Evolutionary conservation across 768 basidiomycete genomes (phyloP).

Genomic region (Lactifluus pinguis): DNA sequence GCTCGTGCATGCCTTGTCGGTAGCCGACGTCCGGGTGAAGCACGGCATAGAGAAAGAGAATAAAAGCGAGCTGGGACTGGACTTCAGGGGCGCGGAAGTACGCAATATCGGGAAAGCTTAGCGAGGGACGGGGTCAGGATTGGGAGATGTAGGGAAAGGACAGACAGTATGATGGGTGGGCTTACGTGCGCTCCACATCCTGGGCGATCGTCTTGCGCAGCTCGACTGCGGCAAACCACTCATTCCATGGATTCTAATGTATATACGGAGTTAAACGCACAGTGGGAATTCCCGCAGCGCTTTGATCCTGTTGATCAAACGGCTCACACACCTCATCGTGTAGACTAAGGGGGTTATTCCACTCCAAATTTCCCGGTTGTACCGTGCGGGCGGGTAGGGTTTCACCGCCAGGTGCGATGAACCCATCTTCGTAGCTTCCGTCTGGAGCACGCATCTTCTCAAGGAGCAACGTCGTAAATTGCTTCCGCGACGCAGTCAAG

Average conservation of each 20-base stretch:
- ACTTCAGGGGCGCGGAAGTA: conserved; percentile 78
- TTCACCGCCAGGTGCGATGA: conserved; percentile 44
- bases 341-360: conserved; percentile 75
- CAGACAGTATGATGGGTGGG: conserved; percentile 8
- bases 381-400: conserved; percentile 25
- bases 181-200: conserved; percentile 94
- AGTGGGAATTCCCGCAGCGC: not conserved
- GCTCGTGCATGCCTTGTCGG: conserved; percentile 98
- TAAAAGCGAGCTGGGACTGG: conserved; percentile 73
- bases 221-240: conserved; percentile 87
- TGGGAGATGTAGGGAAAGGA: not conserved
- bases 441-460: conserved; percentile 80
- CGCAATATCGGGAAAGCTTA: conserved; percentile 88
- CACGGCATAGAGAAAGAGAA: conserved; percentile 77
- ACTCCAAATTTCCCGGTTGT: conserved; percentile 42
- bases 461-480: conserved; percentile 49
- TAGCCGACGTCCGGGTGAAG: conserved; percentile 82
- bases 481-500: conserved; percentile 42
- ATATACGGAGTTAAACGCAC: not conserved
- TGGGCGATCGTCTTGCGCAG: conserved; percentile 82
- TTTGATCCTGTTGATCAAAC: not conserved
- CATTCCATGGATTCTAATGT: conserved; percentile 84
- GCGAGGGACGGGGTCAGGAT: not conserved
- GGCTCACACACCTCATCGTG: conserved; percentile 50
- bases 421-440: conserved; percentile 68